Evolutionary conservation across 225 moss, liverwort and hornwort genomes (phyloP).

Genomic region (Asterella californica): DNA sequence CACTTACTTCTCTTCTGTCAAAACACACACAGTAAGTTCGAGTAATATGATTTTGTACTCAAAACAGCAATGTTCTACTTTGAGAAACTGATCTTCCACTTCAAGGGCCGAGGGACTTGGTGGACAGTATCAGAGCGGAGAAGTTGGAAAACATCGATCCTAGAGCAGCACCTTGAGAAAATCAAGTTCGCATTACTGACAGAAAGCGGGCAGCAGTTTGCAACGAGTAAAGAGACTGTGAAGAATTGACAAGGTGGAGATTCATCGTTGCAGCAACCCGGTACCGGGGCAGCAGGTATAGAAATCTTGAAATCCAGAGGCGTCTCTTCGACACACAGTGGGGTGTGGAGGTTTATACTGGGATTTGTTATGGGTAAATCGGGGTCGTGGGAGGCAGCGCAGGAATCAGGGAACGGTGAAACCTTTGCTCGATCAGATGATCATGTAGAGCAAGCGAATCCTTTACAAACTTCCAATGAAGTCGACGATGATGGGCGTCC

Average conservation of each 20-base stretch:
- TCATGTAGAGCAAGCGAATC: neutral
- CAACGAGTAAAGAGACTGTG: neutral
- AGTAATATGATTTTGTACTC: too few relatives aligned
- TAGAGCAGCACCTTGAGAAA: neutral
- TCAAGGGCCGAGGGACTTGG: too few relatives aligned
- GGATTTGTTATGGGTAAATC: neutral
- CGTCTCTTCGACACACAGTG: neutral
- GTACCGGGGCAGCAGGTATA: too few relatives aligned
- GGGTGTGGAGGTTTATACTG: neutral
- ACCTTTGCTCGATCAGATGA: neutral
- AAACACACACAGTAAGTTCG: too few relatives aligned
- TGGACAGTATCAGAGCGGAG: neutral
- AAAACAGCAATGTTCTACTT: neutral
- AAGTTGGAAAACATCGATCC: neutral
- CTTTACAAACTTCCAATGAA: neutral
- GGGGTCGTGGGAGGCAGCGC: neutral
- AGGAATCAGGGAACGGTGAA: neutral
- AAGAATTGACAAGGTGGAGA: neutral
- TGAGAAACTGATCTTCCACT: too few relatives aligned
- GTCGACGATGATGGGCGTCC: constrained; percentile 22
- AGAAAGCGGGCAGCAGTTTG: neutral
- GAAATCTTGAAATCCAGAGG: neutral
- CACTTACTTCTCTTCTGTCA: neutral
- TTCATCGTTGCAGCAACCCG: neutral
- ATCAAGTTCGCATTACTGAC: neutral